phyloP scores from a whole-genome alignment of 75 land plant genomes.

The Chamaecyparis obtusa region DNA sequence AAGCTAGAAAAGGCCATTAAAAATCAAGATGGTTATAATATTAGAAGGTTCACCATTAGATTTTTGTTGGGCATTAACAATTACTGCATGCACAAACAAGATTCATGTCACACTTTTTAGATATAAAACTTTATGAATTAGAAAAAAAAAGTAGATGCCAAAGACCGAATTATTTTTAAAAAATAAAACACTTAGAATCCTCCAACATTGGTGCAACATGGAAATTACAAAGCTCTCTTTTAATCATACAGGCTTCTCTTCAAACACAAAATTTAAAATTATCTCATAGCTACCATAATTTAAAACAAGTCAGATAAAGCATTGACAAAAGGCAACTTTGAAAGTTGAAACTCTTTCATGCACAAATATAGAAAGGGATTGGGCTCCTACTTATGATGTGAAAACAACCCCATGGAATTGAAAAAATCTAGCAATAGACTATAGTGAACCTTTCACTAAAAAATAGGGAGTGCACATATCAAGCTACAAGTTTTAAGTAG shows the following conservation, averaged over 20 bases:
- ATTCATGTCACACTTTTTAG: neutral
- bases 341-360: neutral
- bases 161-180: neutral
- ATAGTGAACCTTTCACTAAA: no score
- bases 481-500: no score
- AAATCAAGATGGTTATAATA: neutral
- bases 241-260: neutral
- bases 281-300: neutral
- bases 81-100: neutral
- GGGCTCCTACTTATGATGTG: no score
- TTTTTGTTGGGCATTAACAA: neutral
- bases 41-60: neutral
- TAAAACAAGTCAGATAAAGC: neutral
- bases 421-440: no score
- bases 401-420: no score
- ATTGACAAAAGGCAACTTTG: no score
- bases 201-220: neutral
- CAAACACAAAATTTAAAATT: neutral
- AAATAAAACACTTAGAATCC: neutral
- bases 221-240: neutral
- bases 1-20: neutral
- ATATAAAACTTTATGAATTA: neutral
- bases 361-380: no score
- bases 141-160: neutral
- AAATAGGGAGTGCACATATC: no score